phyloP scores from a whole-genome alignment of 768 basidiomycete genomes.

The Phaeotremella skinneri region DNA sequence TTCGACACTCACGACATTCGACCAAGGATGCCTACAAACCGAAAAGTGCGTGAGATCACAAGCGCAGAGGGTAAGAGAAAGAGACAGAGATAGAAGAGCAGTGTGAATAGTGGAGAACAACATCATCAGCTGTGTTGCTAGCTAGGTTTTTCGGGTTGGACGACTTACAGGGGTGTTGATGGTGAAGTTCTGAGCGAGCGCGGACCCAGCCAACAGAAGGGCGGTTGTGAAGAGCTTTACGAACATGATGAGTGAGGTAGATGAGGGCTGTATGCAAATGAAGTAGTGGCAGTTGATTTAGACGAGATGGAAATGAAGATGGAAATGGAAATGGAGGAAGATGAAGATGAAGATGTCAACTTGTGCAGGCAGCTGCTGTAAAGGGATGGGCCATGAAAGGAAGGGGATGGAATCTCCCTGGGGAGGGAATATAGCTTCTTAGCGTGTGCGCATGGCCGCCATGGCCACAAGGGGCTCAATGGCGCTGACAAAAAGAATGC shows the following conservation, averaged over 20 bases:
- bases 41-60: not conserved
- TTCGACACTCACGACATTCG: slow-evolving; percentile 39
- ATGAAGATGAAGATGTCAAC: slow-evolving; percentile 16
- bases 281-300: slow-evolving; percentile 1
- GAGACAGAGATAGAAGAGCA: not conserved
- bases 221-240: slow-evolving; percentile 20
- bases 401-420: not conserved
- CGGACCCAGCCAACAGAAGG: slow-evolving; percentile 28
- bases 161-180: slow-evolving; percentile 45
- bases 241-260: slow-evolving; percentile 24
- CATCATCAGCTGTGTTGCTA: not conserved
- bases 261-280: slow-evolving; percentile 10
- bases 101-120: not conserved
- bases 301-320: slow-evolving; percentile 6
- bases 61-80: not conserved
- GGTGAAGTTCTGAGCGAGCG: slow-evolving; percentile 40
- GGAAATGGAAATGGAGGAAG: slow-evolving; percentile 5
- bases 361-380: too few species aligned
- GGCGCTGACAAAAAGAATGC: too few species aligned
- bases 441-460: too few species aligned
- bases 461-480: too few species aligned
- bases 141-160: too few species aligned
- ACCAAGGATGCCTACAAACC: slow-evolving; percentile 39
- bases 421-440: too few species aligned
- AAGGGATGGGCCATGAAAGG: slow-evolving; percentile 10